Conservation (phyloP, 139 green algal genomes). For the Ulvella scutata region DNA sequence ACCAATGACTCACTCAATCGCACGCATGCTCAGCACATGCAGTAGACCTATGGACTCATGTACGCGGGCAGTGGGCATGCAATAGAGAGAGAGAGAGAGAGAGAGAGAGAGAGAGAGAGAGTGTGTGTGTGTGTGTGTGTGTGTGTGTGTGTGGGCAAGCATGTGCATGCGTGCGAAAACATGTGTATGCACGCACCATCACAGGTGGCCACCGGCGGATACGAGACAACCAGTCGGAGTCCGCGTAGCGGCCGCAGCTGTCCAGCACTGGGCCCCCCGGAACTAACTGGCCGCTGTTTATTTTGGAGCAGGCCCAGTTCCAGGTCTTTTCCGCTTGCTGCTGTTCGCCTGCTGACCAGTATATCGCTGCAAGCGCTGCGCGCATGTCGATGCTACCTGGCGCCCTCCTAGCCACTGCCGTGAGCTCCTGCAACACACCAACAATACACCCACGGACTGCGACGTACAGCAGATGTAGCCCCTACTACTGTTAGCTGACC, state of each 20-base stretch:
- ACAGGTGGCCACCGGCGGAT: conserved; percentile 59
- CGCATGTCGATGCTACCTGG: conserved; percentile 65
- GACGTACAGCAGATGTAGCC: too few species aligned
- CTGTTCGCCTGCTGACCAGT: conserved; percentile 37
- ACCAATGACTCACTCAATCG: too few species aligned
- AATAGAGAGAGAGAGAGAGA: too few species aligned
- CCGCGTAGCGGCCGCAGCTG: conserved; percentile 55
- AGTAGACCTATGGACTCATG: too few species aligned
- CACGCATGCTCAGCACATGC: too few species aligned
- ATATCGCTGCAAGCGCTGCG: conserved; percentile 59
- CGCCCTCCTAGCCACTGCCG: conserved; percentile 42
- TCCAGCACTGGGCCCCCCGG: background rate
- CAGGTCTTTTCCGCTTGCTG: conserved; percentile 44
- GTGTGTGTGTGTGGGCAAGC: too few species aligned
- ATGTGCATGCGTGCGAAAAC: too few species aligned
- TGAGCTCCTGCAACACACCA: conserved; percentile 22
- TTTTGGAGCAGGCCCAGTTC: conserved; percentile 53
- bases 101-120: too few species aligned
- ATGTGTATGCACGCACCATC: conserved; percentile 42
- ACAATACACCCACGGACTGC: background rate
- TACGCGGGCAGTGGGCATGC: too few species aligned
- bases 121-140: too few species aligned
- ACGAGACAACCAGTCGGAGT: conserved; percentile 50
- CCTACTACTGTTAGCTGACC: too few species aligned
- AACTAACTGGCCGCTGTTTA: conserved; percentile 13